Conservation (phyloP, 2,329 filamentous ascomycete genomes). For the Ceratocystis eucalypticola region DNA sequence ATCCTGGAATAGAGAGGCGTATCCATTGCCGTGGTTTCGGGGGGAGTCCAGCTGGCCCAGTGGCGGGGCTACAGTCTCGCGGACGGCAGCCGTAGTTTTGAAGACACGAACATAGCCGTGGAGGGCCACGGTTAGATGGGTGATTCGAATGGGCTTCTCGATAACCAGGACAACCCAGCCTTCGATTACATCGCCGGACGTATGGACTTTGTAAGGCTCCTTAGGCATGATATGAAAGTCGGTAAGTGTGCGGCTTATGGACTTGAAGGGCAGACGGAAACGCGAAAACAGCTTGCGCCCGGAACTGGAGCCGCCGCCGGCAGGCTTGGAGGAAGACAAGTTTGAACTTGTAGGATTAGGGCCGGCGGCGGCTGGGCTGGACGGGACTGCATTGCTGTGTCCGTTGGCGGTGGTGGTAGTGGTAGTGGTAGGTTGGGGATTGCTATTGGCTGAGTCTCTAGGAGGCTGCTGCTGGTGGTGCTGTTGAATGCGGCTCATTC, state of each 20-base stretch:
- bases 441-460: constrained; percentile 12
- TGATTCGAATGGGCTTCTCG: constrained; percentile 61
- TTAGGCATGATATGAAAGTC: constrained; percentile 68
- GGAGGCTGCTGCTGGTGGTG: constrained; percentile 16
- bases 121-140: constrained; percentile 64
- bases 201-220: constrained; percentile 65
- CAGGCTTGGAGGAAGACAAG: neutral
- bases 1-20: constrained; percentile 71
- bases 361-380: neutral
- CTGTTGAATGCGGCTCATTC: constrained; percentile 17
- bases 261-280: constrained; percentile 36
- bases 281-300: constrained; percentile 35
- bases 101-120: constrained; percentile 70
- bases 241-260: constrained; percentile 49
- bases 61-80: constrained; percentile 28
- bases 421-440: neutral
- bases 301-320: neutral
- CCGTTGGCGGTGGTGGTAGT: constrained; percentile 3
- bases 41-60: constrained; percentile 5
- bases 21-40: constrained; percentile 60
- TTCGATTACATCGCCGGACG: constrained; percentile 58
- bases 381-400: constrained; percentile 1
- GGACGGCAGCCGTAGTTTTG: constrained; percentile 50
- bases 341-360: neutral
- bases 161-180: constrained; percentile 61